Evolutionary conservation across 768 basidiomycete genomes (phyloP), one percentile per base, ranked within the genome.

Genomic region (Podaxis sp.): DNA sequence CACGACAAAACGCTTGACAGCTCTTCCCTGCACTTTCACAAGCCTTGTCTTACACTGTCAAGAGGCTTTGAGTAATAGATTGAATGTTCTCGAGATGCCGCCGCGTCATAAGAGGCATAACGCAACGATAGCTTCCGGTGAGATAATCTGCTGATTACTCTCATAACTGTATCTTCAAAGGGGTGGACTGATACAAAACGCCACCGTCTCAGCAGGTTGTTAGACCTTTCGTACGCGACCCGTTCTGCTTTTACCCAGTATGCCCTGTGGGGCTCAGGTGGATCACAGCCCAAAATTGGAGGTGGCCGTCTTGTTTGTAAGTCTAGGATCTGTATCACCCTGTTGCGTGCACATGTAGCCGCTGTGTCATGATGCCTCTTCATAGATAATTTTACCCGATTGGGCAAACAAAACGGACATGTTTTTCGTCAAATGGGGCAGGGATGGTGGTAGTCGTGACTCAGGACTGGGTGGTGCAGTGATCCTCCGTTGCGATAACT

Each of bases 71-170:
- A 19, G 46, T 19, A n/a, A 54, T 54, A 13, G n/a, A 55, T 15
- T 13, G 36, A n/a, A 55, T 36, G 12, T 13, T 17, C 30, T 7
- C 11, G 36, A 38, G 54, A 54, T 6, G 11, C 15, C 30, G 22
- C 48, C n/a, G 54, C 54, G 54, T 55, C 54, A 55, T 55, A 51
- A 13, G 15, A 39, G 54, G 5, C 38, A 24, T 55, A 38, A 55
- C 38, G 39, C 22, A 39, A n/a, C 54, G 39, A 55, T 17, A 36
- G n/a, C 22, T 11, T 36, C 39, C 38, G 17, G 42, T 44, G 15
- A 17, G 42, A 44, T 44, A 44, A 44, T 44, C 42, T n/a, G 42
- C 42, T 44, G 17, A 15, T 44, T 15, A 44, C n/a, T 1, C 13
- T 7, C 15, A 40, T 40, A 17, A 12, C 39, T 44, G 6, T n/a